Evolutionary conservation across 1,284 basidiomycete genomes (phyloP).

Genomic region (Bjerkandera adusta): DNA sequence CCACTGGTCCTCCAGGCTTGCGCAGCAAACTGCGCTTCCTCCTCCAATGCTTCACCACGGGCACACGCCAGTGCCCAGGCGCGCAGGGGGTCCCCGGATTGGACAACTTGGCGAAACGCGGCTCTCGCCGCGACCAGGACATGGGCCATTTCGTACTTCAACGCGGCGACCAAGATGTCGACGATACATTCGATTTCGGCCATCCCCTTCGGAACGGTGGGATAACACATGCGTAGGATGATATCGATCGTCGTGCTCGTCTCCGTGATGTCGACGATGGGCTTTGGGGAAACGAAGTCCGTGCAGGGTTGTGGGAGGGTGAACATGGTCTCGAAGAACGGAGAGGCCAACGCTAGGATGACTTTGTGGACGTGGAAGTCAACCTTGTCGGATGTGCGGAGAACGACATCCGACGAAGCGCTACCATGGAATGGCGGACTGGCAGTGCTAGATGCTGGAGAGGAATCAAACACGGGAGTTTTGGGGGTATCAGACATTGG

Average conservation of each 20-base stretch:
- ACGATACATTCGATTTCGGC: conserved; percentile 7
- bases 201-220: neutral
- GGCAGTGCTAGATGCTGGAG: neutral
- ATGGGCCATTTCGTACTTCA: conserved; percentile 12
- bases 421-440: neutral
- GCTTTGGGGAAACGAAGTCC: neutral
- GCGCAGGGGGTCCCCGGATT: neutral
- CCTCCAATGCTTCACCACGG: neutral
- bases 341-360: conserved; percentile 16
- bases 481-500: neutral
- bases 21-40: neutral
- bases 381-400: conserved; percentile 5
- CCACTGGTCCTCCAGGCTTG: neutral
- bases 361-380: conserved; percentile 13
- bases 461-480: neutral
- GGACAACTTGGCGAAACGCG: neutral
- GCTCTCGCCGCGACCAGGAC: neutral
- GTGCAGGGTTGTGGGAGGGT: conserved; percentile 10
- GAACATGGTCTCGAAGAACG: conserved; percentile 18
- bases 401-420: conserved; percentile 16
- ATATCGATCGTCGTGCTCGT: conserved; percentile 2
- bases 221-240: conserved; percentile 12
- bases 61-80: neutral
- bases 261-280: conserved; percentile 9
- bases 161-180: conserved; percentile 10